A percentile compares a stretch with the other conserved stretches of the same genome.
phyloP scores from a whole-genome alignment of 495 filamentous ascomycete species.

The Bacidia gigantensis region DNA sequence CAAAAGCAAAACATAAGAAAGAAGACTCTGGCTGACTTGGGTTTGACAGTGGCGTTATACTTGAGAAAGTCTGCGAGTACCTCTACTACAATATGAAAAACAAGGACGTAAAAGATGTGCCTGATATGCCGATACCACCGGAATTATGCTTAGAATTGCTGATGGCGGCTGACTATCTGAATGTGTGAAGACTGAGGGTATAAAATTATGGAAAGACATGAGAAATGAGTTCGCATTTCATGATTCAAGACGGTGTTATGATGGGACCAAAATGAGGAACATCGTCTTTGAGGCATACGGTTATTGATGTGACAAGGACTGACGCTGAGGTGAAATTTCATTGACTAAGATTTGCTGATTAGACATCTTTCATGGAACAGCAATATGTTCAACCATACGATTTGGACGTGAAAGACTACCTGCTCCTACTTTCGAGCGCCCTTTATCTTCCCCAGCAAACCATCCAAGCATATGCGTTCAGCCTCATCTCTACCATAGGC shows the following conservation, averaged over 20 bases:
- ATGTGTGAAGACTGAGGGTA: conserved; percentile 21
- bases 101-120: conserved; percentile 58
- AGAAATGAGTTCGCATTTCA: too few species aligned
- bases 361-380: too few species aligned
- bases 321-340: too few species aligned
- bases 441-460: neutral
- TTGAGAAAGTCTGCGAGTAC: conserved; percentile 88
- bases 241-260: too few species aligned
- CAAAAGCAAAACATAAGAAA: too few species aligned
- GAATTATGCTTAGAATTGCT: conserved; percentile 69
- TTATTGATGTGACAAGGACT: too few species aligned
- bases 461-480: conserved; percentile 56
- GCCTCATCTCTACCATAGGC: conserved; percentile 41
- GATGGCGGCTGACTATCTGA: conserved; percentile 67
- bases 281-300: too few species aligned
- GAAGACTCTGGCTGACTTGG: neutral
- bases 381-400: too few species aligned
- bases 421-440: neutral
- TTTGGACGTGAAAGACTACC: neutral
- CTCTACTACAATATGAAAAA: conserved; percentile 81
- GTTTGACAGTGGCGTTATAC: conserved; percentile 50
- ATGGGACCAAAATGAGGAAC: too few species aligned
- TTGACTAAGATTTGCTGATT: too few species aligned
- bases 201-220: too few species aligned
- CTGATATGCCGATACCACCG: conserved; percentile 77